phyloP scores from a whole-genome alignment of 495 filamentous ascomycete species.

The Penicillium roqueforti region DNA sequence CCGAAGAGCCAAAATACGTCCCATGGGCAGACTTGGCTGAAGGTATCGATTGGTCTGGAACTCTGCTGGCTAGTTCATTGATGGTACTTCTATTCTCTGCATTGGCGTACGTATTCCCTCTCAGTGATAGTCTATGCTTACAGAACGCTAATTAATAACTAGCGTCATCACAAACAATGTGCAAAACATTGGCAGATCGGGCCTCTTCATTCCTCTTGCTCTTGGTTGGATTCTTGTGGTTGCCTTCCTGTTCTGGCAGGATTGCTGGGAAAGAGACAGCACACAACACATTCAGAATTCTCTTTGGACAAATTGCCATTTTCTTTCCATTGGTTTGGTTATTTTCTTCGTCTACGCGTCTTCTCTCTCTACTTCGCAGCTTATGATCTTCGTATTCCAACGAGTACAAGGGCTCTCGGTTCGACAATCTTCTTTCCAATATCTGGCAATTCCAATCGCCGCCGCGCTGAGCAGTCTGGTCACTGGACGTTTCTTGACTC shows the following conservation, averaged over 20 bases:
- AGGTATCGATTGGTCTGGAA: conserved; percentile 49
- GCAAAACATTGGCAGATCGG: conserved; percentile 26
- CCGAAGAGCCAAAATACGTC: conserved; percentile 3
- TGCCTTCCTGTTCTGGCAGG: conserved; percentile 44
- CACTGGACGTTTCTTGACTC: conserved; percentile 20
- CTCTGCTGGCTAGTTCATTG: conserved; percentile 29
- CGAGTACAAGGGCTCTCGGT: conserved; percentile 40
- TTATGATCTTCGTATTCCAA: conserved; percentile 52
- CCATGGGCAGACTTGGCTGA: conserved; percentile 21
- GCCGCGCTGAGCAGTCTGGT: conserved; percentile 22
- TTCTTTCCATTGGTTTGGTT: conserved; percentile 47
- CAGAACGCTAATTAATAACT: neutral
- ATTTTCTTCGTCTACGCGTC: conserved; percentile 50
- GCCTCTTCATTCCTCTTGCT: conserved; percentile 34
- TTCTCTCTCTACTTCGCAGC: conserved; percentile 47
- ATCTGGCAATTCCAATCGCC: conserved; percentile 25
- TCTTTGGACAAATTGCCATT: conserved; percentile 47
- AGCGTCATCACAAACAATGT: conserved; percentile 34
- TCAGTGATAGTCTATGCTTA: neutral
- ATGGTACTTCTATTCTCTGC: conserved; percentile 41
- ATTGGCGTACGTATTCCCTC: conserved; percentile 34
- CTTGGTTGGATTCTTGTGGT: conserved; percentile 40
- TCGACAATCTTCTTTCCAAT: conserved; percentile 34
- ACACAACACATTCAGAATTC: conserved; percentile 44
- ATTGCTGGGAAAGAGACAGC: conserved; percentile 40